Evolutionary conservation across 257 asterid genomes (phyloP).

Genomic region (Penstemon davidsonii): DNA sequence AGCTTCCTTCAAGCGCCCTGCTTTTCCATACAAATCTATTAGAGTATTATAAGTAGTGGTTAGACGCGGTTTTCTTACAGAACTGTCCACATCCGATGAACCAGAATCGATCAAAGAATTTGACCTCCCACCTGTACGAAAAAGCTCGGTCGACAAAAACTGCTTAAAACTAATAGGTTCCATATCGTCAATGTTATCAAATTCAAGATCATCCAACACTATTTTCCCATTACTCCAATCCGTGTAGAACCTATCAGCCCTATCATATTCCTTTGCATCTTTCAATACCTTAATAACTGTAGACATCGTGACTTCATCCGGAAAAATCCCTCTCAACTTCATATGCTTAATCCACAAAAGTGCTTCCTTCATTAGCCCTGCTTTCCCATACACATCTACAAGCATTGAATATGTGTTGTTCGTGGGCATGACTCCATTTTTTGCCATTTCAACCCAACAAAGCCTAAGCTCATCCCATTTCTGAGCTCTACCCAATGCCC

Average conservation of each 20-base stretch:
- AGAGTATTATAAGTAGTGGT: constrained; percentile 83
- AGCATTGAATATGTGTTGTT: constrained; percentile 91
- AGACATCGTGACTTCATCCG: constrained; percentile 93
- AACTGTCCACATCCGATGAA: constrained; percentile 34
- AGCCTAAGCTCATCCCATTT: constrained; percentile 95
- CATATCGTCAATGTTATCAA: constrained; percentile 54
- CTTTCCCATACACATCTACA: constrained; percentile 91
- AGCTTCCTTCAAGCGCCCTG: constrained; percentile 81
- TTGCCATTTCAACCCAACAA: constrained; percentile 95
- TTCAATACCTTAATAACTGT: constrained; percentile 82
- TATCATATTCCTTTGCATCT: constrained; percentile 72
- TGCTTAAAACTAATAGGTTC: constrained; percentile 70
- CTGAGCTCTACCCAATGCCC: constrained; percentile 74
- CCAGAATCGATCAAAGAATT: constrained; percentile 27
- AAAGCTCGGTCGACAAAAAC: constrained; percentile 79
- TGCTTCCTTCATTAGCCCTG: constrained; percentile 84
- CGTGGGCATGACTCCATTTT: constrained; percentile 60
- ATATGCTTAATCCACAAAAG: constrained; percentile 91
- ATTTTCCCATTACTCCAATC: constrained; percentile 79
- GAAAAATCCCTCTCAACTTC: constrained; percentile 77
- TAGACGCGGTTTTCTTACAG: constrained; percentile 52
- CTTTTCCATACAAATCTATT: constrained; percentile 92
- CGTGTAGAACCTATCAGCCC: constrained; percentile 69
- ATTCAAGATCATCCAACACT: constrained; percentile 67
- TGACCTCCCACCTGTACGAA: constrained; percentile 69